Conservation (phyloP, 805 yeast genomes). For the Teunomyces lycoperdinae region DNA sequence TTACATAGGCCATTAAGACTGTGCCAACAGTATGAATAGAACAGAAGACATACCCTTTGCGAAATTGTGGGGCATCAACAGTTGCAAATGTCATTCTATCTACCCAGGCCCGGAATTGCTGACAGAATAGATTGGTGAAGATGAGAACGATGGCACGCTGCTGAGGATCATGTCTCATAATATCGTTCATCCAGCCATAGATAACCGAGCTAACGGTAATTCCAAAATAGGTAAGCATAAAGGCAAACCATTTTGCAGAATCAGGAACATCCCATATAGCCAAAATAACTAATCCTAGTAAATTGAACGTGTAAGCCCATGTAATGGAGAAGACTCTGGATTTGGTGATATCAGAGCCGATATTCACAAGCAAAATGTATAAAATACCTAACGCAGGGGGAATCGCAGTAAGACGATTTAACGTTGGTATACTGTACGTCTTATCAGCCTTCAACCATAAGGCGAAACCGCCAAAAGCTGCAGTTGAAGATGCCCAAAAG, state of each 20-base stretch:
- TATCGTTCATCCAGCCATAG: constrained; percentile 24
- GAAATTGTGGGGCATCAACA: constrained; percentile 18
- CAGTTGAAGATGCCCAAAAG: constrained; percentile 31
- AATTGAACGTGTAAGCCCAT: constrained; percentile 39
- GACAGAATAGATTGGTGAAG: constrained; percentile 19
- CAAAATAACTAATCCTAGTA: constrained; percentile 19
- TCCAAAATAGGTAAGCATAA: constrained; percentile 20
- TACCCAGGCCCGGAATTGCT: constrained; percentile 21
- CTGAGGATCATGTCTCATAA: constrained; percentile 20
- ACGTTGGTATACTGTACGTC: constrained; percentile 6
- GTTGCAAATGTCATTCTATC: constrained; percentile 19
- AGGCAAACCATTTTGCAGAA: constrained; percentile 24
- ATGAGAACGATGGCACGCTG: constrained; percentile 20
- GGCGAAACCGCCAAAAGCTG: constrained; percentile 54
- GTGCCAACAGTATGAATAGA: constrained; percentile 10
- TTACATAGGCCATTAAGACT: constrained; percentile 18
- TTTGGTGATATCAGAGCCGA: constrained; percentile 50
- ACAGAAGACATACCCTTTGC: constrained; percentile 19
- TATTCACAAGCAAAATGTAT: constrained; percentile 43
- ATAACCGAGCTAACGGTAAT: constrained; percentile 22
- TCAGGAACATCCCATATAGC: constrained; percentile 25
- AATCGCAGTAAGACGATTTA: constrained; percentile 48
- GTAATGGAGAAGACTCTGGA: constrained; percentile 53
- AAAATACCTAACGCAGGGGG: constrained; percentile 61
- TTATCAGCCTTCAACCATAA: constrained; percentile 27